Evolutionary conservation across 192 early-diverging fungal genomes (phyloP), one percentile per base, ranked within the genome.

Genomic region (Bifiguratus adelaidae): DNA sequence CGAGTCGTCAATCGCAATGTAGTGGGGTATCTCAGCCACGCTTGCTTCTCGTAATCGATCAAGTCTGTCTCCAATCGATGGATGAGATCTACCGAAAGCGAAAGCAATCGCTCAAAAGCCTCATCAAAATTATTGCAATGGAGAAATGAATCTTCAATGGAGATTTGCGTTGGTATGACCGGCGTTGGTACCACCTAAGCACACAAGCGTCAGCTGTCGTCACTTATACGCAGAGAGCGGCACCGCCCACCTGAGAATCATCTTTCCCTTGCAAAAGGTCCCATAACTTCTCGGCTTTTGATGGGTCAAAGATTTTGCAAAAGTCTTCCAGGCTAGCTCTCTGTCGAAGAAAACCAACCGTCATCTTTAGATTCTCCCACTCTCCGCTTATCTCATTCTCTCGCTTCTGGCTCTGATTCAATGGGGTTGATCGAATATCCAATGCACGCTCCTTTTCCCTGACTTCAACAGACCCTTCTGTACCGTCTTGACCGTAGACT

Each of bases 61-160:
- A 37, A 18, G n/a, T 53, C 48, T 7, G 22, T 32, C 40, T 65
- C 44, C 11, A 67, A 4, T 18, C 65, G 53, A 19, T 46, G 30
- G 15, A 67, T 33, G 11, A 67, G 48, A 40, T 41, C 21, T 3
- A 45, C 27, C 2, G 54, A 43, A 3, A 67, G 46, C 9, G 30
- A 33, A 1, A 25, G n/a, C 26, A 67, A 42, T 4, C 46, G 43
- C 3, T 11, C 24, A n/a, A 4, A 7, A 11, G 50, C 45, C 4
- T 65, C 65, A n/a, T n/a, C 9, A 4, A 52, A 8, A 13, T 35
- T 53, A 15, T 8, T 36, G 35, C 60, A 64, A 26, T 52, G 28
- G n/a, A 29, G 55, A 32, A 67, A 67, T 27, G 65, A 65, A 46
- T 67, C 65, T 30, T 67, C 65, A 5, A 67, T 45, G 25, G 52